Base-by-base conservation (phyloP, 176 grass and related monocot species). In the Poa pratensis region DNA sequence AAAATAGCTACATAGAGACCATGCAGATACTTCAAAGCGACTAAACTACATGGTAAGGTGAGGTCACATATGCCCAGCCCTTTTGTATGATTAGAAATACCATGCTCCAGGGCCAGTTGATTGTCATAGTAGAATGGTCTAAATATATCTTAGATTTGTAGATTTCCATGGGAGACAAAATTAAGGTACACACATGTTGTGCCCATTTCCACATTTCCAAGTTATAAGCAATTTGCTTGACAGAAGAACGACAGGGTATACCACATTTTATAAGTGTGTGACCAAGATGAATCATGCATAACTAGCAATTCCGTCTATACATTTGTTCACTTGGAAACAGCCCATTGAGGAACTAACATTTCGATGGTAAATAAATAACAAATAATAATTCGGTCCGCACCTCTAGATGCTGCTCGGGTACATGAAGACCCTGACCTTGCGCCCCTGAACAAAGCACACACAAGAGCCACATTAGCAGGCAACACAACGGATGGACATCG, bases 341-440 rank as follows among this genome's bases (percentile, higher is more conserved):
- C 0, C n/a, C 45, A 51, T 4, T 75, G 24, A 19, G 45, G 7
- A 39, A 68, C 17, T n/a, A 32, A 20, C 17, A 5, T 8, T 68
- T 4, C 1, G 26, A 53, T 28, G 46, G 43, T 74, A 74, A 10
- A 17, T 9, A 75, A 20, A 53, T 1, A 32, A 6, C 16, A 2
- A 53, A 17, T 24, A 75, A 75, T 0, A 6, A 37, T 9, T 39
- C 3, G 51, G 80, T 48, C 39, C 87, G 16, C 19, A 93, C 91
- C 91, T 90, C 79, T 76, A 93, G 89, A 96, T 93, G 77, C 86
- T 96, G 91, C 91, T 96, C 39, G 94, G 91, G 80, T 93, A 93
- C 94, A 96, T 96, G 91, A 93, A 93, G 63, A 93, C 89, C 67
- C 94, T 85, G 57, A 96, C 91, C 89, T 96, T 93, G n/a, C 81